Evolutionary conservation across 208 protist species (phyloP), one percentile per base, ranked within the genome.

Genomic region (Trypanosoma rangeli): DNA sequence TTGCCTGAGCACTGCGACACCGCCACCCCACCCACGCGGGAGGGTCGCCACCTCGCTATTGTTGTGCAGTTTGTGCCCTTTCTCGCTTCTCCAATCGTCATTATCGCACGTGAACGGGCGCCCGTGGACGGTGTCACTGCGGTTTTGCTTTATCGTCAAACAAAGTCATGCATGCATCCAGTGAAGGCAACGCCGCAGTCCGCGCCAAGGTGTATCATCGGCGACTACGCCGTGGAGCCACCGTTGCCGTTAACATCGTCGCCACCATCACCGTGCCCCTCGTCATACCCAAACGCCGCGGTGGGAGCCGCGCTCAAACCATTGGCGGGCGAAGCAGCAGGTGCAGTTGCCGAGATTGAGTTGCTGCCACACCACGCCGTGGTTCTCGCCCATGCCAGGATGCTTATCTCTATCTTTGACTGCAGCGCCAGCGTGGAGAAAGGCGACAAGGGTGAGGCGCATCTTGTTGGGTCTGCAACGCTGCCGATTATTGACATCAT

Each of bases 401-500:
- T 69, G 64, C 64, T 69, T 39, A 26, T 69, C 2, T 61, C 64
- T 39, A 33, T 69, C 24, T 69, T 69, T 61, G 53, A 69, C 20
- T 69, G 15, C 22, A 24, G 50, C 24, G 10, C 15, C 31, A 24
- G 18, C 7, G 35, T 15, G n/a, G n/a, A 56, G 10, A 16, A 10
- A 56, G 26, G 13, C 0, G 42, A 28, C 35, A 33, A 61, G 33
- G 22, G 8, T 8, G 39, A 33, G 46, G 49, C 53, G 0, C 53
- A 24, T 54, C 37, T 69, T 18, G 53, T 69, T 2, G 64, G 64
- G 4, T 69, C 64, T 24, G 64, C 64, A 42, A 54, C 64, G 33
- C n/a, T 69, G 29, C 64, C 64, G 10, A 52, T 61, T 31, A 13
- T 52, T 4, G 53, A 69, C 22, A 53, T 69, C 20, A 69, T 69